Percentiles rank a stretch among this genome's conserved stretches.
Evolutionary conservation across 2,329 filamentous ascomycete species (phyloP).

Genomic region (Pyrenophora graminea): DNA sequence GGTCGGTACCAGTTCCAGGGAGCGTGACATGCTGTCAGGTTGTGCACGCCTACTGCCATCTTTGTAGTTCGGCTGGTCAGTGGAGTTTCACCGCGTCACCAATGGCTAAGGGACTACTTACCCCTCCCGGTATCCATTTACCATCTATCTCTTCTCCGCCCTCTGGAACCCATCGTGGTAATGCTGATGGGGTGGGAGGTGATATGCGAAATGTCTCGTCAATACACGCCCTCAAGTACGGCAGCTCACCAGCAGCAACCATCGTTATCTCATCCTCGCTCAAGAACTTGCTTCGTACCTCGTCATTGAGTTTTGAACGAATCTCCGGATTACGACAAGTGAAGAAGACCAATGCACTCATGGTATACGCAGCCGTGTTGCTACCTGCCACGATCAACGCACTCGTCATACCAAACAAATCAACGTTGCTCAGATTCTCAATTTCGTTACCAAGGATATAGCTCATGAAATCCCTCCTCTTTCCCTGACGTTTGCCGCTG

Average conservation of each 20-base stretch:
- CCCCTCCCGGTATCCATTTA: conserved; percentile 4
- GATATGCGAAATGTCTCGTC: conserved; percentile 3
- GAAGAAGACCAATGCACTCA: conserved; percentile 5
- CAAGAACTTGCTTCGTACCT: conserved; percentile 3
- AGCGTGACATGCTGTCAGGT: conserved; percentile 3
- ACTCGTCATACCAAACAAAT: conserved; percentile 4
- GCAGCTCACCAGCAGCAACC: conserved; percentile 3
- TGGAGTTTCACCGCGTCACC: background rate
- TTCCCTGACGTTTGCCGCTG: background rate
- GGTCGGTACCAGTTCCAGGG: conserved; percentile 6
- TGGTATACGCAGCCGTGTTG: conserved; percentile 5
- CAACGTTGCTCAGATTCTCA: conserved; percentile 1
- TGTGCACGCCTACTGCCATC: conserved; percentile 5
- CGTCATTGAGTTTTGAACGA: background rate
- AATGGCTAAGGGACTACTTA: background rate
- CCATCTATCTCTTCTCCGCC: conserved; percentile 7
- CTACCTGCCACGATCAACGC: conserved; percentile 7
- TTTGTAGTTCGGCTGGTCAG: background rate
- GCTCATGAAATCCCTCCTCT: conserved; percentile 1
- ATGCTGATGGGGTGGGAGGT: conserved; percentile 4
- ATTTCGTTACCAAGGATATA: conserved; percentile 5
- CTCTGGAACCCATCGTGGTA: conserved; percentile 5
- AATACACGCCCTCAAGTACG: conserved; percentile 5
- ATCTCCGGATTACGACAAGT: background rate
- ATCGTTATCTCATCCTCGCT: conserved; percentile 4